Evolutionary conservation across 2,329 filamentous ascomycete species (phyloP), one percentile per base, ranked within the genome.

Genomic region (Hirsutella thompsonii): DNA sequence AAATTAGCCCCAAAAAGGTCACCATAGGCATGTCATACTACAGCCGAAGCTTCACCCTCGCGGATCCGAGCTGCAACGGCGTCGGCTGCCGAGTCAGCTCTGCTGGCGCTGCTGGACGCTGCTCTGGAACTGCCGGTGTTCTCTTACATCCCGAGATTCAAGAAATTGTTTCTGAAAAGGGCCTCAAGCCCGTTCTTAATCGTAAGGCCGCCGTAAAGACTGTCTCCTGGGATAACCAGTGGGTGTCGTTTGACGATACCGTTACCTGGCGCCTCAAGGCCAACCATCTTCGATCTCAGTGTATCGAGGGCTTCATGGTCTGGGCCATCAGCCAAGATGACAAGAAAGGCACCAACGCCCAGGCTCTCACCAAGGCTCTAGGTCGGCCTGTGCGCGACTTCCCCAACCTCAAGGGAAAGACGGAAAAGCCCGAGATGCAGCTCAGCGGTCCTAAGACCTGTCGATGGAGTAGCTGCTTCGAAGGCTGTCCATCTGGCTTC

Each of bases 21-120:
- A 55, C 52, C 6, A 42, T 72, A 14, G 68, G 69, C 1, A 20
- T 63, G 6, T 62, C 55, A 1, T 69, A 65, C 43, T 69, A 70
- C 42, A 66, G 65, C 0, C 46, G 53, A 14, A 13, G 39, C 2
- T 52, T 55, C 28, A 26, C 41, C 23, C 44, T 52, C 3, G 42
- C 42, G 4, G 42, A 47, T 37, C 40, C 50, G 1, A 26, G 28
- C 0, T 55, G 47, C 28, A 26, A 36, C 14, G 46, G 37, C 2
- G 46, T 48, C 6, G 51, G 49, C 4, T 54, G 48, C 28, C 16
- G 18, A 2, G 48, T 48, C 41, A 20, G 8, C 3, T 41, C 42
- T 18, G 36, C 30, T 8, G 30, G 8, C 30, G n/a, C 8, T 8
- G 6, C 30, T 5, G 30, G 30, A 8, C 5, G 5, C n/a, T 32